Base-by-base conservation (phyloP, 306 rosid genomes). In the Neltuma alba region DNA sequence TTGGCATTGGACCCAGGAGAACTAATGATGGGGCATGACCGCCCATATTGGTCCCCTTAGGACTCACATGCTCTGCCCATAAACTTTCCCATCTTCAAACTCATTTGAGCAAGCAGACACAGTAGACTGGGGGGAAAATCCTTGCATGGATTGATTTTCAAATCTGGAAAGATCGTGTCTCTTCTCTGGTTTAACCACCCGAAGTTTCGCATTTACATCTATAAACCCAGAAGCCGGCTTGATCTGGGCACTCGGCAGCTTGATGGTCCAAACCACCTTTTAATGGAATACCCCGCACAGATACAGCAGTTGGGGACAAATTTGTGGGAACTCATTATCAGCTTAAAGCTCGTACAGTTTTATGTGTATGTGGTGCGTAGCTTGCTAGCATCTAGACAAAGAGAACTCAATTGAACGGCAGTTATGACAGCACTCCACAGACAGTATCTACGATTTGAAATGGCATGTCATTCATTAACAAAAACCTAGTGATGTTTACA, bases 391-490 rank as follows among this genome's bases (percentile, higher is more conserved):
- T 44, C 63, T n/a, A n/a, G 27, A 21, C 11, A 8, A 30, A n/a
- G 20, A 41, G 36, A 23, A 14, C 50, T 38, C n/a, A 6, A 14
- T 42, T 15, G 13, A 6, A 28, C 4, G 6, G 40, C 66, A 60
- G 66, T 60, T 28, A 28, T 28, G 15, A 60, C 66, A 28, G 66
- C 3, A 44, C 13, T 70, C 14, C 18, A 44, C 8, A 15, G 25
- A 66, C n/a, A 77, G 31, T 18, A 45, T 31, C 48, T 4, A 57
- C 33, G 83, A 67, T 65, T 74, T 57, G 60, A 33, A 42, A 75
- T 75, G 81, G 76, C 84, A 83, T 74, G 80, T 79, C 83, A 81
- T 78, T 86, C 84, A 85, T 82, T 75, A 63, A 48, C 82, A 87
- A 82, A 80, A 79, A 63, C 87, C 80, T 47, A 71, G 76, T 73